A percentile compares a stretch with the other conserved stretches of the same genome.
These are phyloP conservation scores for Lipomyces oligophaga DNA, from an alignment of 805 yeast species.

Conservation along the genomic window DNA sequence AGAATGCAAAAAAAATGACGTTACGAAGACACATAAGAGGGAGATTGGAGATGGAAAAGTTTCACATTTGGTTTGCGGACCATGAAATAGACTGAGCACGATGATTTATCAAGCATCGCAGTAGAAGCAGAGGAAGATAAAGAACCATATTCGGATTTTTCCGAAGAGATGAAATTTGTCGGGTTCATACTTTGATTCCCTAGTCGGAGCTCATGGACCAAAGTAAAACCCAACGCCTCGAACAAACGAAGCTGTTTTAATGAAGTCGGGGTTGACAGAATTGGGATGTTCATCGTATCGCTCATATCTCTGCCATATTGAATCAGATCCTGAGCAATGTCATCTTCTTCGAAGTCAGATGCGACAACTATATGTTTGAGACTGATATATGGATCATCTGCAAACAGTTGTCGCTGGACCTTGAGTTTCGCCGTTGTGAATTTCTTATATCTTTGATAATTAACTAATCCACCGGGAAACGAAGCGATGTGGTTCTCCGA, in stretches of 20 bases:
- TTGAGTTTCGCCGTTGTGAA: constrained; percentile 4
- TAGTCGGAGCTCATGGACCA: constrained; percentile 22
- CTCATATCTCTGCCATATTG: constrained; percentile 26
- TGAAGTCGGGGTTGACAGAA: constrained; percentile 12
- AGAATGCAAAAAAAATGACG: too few relatives aligned
- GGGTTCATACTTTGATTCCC: too few relatives aligned
- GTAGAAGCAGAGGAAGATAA: too few relatives aligned
- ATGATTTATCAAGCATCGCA: too few relatives aligned
- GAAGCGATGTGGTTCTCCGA: not conserved
- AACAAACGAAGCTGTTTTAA: constrained; percentile 1
- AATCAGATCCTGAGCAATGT: constrained; percentile 7
- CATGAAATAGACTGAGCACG: constrained; percentile 25
- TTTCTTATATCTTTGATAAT: constrained; percentile 4
- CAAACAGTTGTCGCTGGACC: constrained; percentile 3
- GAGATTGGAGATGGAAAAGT: too few relatives aligned
- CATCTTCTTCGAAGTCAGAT: constrained; percentile 1
- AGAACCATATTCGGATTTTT: too few relatives aligned
- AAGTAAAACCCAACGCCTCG: constrained; percentile 14
- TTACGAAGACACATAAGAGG: too few relatives aligned
- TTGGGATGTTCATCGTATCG: constrained; percentile 24
- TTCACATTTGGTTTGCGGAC: constrained; percentile 19
- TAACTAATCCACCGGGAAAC: constrained; percentile 15
- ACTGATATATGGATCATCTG: constrained; percentile 1
- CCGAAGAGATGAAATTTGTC: too few relatives aligned
- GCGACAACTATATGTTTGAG: not conserved